These are phyloP conservation scores for Fraxinus velutina DNA, from an alignment of 305 asterid genomes.

Conservation along the genomic window DNA sequence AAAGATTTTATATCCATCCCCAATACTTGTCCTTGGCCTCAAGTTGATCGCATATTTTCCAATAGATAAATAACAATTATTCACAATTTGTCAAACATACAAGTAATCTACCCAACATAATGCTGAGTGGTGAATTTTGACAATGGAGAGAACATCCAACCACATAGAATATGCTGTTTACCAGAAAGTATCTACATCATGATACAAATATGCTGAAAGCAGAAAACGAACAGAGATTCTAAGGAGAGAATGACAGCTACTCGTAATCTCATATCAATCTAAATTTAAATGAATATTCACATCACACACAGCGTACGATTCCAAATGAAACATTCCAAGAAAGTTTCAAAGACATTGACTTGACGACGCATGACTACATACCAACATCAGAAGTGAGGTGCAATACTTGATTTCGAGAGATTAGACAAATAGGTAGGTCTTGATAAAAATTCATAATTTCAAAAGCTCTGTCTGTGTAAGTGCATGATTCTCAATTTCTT, in stretches of 20 bases:
- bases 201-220: neutral
- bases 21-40: neutral
- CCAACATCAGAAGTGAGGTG: neutral
- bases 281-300: neutral
- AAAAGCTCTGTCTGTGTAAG: neutral
- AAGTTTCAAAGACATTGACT: neutral
- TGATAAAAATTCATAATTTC: constrained; percentile 1
- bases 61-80: neutral
- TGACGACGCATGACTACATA: neutral
- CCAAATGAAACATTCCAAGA: neutral
- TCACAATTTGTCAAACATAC: neutral
- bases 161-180: neutral
- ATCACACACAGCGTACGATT: neutral
- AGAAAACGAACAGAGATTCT: neutral
- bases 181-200: neutral
- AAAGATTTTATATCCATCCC: neutral
- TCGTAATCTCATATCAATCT: constrained; percentile 10
- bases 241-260: constrained; percentile 7
- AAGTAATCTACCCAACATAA: neutral
- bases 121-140: neutral
- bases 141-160: neutral
- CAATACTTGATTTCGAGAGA: constrained; percentile 3
- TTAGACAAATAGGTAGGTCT: neutral
- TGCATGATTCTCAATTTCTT: neutral
- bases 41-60: neutral